Percentiles rank a stretch among this genome's conserved stretches.
These are phyloP conservation scores for Pyrus bretschneideri DNA, from an alignment of 306 rosid genomes.

Conservation along the genomic window DNA sequence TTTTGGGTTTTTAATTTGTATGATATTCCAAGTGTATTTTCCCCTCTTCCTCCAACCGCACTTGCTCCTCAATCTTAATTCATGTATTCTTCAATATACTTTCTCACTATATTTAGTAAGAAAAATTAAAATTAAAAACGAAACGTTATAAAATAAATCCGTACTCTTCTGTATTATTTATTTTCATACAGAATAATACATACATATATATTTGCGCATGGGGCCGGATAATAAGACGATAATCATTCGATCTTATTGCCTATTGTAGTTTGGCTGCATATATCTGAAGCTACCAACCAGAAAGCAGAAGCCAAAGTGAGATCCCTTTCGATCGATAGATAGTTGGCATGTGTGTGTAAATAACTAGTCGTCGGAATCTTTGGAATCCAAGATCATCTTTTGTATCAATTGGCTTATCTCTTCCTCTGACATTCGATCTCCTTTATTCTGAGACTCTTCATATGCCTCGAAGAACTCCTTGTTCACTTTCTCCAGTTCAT, in stretches of 20 bases:
- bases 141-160: not conserved
- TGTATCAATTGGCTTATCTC: constrained; percentile 77
- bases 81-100: too few species aligned
- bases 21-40: too few species aligned
- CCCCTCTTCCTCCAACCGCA: too few species aligned
- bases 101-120: too few species aligned
- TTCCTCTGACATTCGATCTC: constrained; percentile 66
- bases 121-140: not conserved
- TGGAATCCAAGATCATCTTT: constrained; percentile 62
- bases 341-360: not conserved
- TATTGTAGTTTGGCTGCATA: constrained; percentile 4
- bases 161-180: not conserved
- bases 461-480: constrained; percentile 75
- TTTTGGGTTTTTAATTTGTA: too few species aligned
- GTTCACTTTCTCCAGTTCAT: constrained; percentile 84
- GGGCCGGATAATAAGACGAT: constrained; percentile 2
- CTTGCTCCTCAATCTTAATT: too few species aligned
- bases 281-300: not conserved
- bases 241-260: constrained; percentile 5
- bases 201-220: not conserved
- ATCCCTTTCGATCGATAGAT: constrained; percentile 23
- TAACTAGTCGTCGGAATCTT: constrained; percentile 33
- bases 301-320: constrained; percentile 4
- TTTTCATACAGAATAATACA: not conserved
- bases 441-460: constrained; percentile 44